Evolutionary conservation across 257 asterid genomes (phyloP).

Genomic region (Ligustrum vulgare): DNA sequence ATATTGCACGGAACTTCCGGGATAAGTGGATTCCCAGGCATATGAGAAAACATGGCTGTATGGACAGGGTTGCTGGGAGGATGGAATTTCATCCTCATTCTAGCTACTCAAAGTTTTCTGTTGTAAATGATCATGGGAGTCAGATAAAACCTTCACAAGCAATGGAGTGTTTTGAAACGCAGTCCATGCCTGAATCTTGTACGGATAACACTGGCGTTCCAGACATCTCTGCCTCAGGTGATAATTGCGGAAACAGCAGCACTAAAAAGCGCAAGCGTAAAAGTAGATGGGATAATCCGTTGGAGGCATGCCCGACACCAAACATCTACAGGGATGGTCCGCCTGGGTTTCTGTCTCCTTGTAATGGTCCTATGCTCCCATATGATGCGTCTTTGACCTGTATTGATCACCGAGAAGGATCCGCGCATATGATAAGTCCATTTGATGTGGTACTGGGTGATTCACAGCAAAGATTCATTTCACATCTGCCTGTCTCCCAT

Average conservation of each 20-base stretch:
- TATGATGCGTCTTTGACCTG: conserved; percentile 33
- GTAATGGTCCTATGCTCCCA: conserved; percentile 31
- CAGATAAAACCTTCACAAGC: conserved; percentile 51
- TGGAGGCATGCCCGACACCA: conserved; percentile 32
- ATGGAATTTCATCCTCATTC: conserved; percentile 39
- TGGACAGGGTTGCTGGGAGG: conserved; percentile 53
- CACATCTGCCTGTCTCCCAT: conserved; percentile 53
- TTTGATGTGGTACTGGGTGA: conserved; percentile 41
- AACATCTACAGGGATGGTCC: conserved; percentile 52
- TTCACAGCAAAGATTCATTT: conserved; percentile 51
- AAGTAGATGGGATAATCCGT: conserved; percentile 85
- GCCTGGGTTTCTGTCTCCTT: conserved; percentile 39
- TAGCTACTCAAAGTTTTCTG: conserved; percentile 31
- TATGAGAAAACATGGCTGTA: conserved; percentile 50
- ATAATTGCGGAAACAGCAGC: conserved; percentile 28
- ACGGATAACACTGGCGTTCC: conserved; percentile 28
- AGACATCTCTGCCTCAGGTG: conserved; percentile 36
- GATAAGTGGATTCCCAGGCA: conserved; percentile 85
- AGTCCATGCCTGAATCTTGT: conserved; percentile 28
- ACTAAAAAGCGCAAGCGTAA: conserved; percentile 65
- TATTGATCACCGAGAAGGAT: conserved; percentile 26
- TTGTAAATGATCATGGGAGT: conserved; percentile 28
- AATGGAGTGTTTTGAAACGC: conserved; percentile 21
- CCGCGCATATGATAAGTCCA: conserved; percentile 26
- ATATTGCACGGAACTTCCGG: conserved; percentile 80